Percentiles rank a stretch among this genome's conserved stretches.
Conservation (phyloP, 768 basidiomycete genomes). For the Lyophyllum semitale region DNA sequence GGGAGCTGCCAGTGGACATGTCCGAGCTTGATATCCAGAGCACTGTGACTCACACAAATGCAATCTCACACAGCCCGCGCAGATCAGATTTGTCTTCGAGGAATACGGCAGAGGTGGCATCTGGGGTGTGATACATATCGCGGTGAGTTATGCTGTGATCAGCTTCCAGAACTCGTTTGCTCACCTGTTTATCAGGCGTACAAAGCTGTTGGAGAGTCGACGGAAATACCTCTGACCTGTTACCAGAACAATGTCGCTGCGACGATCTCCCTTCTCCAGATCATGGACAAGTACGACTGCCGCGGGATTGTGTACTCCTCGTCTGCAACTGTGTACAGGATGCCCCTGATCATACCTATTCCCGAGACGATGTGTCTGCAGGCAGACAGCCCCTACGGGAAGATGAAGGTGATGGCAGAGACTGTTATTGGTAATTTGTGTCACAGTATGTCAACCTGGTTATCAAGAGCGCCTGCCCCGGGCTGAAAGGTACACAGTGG, state of each 20-base stretch:
- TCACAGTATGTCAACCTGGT: conserved; percentile 50
- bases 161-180: not conserved
- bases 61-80: conserved; percentile 73
- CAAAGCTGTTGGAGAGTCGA: conserved; percentile 99
- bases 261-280: conserved; percentile 81
- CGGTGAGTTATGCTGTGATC: conserved; percentile 44
- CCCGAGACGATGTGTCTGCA: conserved; percentile 88
- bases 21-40: conserved; percentile 71
- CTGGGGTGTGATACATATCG: conserved; percentile 96
- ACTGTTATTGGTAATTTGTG: conserved; percentile 87
- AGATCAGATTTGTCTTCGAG: conserved; percentile 79
- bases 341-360: conserved; percentile 88
- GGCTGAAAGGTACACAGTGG: conserved; percentile 45
- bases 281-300: conserved; percentile 85
- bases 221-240: conserved; percentile 89
- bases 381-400: conserved; percentile 92
- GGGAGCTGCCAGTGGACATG: conserved; percentile 65
- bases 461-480: not conserved
- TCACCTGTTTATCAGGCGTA: conserved; percentile 61
- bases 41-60: conserved; percentile 61
- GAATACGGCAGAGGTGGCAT: conserved; percentile 87
- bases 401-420: conserved; percentile 96
- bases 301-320: conserved; percentile 94
- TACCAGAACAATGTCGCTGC: conserved; percentile 94
- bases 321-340: conserved; percentile 97